A percentile compares a stretch with the other conserved stretches of the same genome.
These are phyloP conservation scores for Phaeoacremonium minimum DNA, from an alignment of 2,329 filamentous ascomycete genomes.

Conservation along the genomic window DNA sequence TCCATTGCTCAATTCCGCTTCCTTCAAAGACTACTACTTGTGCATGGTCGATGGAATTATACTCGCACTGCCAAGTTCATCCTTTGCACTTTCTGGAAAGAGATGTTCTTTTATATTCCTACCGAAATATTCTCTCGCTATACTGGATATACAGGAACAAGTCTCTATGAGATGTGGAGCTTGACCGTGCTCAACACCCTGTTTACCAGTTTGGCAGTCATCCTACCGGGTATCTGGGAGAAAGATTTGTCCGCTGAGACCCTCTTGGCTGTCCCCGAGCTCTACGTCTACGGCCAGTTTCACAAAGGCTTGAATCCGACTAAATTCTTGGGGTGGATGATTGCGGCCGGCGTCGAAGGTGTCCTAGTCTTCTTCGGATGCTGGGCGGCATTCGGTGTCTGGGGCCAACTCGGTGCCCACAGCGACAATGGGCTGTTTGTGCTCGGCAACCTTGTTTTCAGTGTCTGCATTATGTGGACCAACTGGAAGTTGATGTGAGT, in stretches of 20 bases:
- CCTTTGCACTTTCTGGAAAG: constrained; percentile 89
- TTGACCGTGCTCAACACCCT: constrained; percentile 91
- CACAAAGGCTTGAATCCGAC: constrained; percentile 68
- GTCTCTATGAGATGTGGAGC: constrained; percentile 81
- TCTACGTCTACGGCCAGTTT: constrained; percentile 79
- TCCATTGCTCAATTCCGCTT: constrained; percentile 90
- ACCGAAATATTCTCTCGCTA: constrained; percentile 80
- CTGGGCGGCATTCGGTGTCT: constrained; percentile 47
- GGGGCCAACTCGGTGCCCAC: constrained; percentile 33
- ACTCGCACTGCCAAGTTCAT: constrained; percentile 85
- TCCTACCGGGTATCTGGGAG: constrained; percentile 87
- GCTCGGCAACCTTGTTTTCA: constrained; percentile 68
- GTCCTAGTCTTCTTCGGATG: constrained; percentile 65
- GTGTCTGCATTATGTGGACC: constrained; percentile 66
- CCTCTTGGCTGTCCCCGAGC: constrained; percentile 84
- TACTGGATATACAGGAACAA: constrained; percentile 86
- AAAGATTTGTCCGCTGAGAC: constrained; percentile 83
- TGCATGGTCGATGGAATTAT: constrained; percentile 90
- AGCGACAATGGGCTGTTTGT: constrained; percentile 69
- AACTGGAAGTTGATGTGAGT: constrained; percentile 71
- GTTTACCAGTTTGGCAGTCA: constrained; percentile 85
- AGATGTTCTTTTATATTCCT: constrained; percentile 76
- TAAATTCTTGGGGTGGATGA: constrained; percentile 74
- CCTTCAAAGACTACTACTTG: constrained; percentile 75
- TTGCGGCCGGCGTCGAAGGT: constrained; percentile 68